These are phyloP conservation scores for Ogataea henricii DNA, from an alignment of 805 yeast species.

Conservation along the genomic window DNA sequence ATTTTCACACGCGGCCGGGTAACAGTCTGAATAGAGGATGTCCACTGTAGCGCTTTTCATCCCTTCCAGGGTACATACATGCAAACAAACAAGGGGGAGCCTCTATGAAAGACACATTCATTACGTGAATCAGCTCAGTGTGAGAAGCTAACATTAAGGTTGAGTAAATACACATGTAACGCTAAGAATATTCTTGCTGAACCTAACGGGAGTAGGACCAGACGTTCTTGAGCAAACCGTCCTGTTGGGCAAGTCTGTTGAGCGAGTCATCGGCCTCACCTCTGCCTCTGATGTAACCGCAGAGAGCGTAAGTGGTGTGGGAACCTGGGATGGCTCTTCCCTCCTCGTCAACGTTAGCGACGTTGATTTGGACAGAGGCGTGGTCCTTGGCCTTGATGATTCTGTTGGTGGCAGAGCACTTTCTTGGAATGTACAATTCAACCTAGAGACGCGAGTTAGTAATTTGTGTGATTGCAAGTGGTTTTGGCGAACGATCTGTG, in stretches of 20 bases:
- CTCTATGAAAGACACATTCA: no score
- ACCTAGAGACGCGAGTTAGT: slow-evolving; percentile 57
- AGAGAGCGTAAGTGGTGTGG: slow-evolving; percentile 92
- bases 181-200: slow-evolving; percentile 2
- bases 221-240: slow-evolving; percentile 96
- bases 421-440: slow-evolving; percentile 99
- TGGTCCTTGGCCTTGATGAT: slow-evolving; percentile 99
- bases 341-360: slow-evolving; percentile 96
- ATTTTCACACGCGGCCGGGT: slow-evolving; percentile 10
- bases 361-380: slow-evolving; percentile 98
- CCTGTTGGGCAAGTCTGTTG: slow-evolving; percentile 99
- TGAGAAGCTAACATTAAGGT: slow-evolving; percentile 5
- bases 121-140: not conserved
- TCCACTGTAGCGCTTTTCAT: no score
- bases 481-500: no score
- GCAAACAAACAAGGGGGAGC: no score
- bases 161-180: slow-evolving; percentile 11
- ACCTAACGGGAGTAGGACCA: slow-evolving; percentile 91
- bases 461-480: not conserved
- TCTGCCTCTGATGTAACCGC: slow-evolving; percentile 96
- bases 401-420: slow-evolving; percentile 99
- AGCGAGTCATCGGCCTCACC: slow-evolving; percentile 99
- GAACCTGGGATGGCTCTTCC: slow-evolving; percentile 93
- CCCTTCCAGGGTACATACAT: no score
- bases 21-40: not conserved